Base-by-base conservation (phyloP, 179 eudicot species). In the Spinacia oleracea region DNA sequence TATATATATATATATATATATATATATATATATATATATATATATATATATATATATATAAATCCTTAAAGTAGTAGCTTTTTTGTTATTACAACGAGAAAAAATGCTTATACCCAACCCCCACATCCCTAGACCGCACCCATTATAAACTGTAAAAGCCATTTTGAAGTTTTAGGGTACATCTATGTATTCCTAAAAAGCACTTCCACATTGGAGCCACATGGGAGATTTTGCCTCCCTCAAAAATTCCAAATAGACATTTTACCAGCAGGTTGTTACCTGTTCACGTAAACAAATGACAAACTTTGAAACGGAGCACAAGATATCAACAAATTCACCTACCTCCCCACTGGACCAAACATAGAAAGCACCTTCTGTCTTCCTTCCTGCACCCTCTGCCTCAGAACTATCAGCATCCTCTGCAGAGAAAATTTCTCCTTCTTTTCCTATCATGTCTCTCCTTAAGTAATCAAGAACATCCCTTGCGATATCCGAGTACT, bases 361-460 rank as follows among this genome's bases (percentile, higher is more conserved):
- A 45, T 92, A 92, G 80, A 94, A 94, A 53, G 93, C 96, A 38
- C 98, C 98, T 86, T 94, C 98, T 76, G 90, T 94, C 83, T 94
- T 94, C 72, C 89, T 67, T 23, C 77, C 34, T 35, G 92, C 81
- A 73, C 82, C 89, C 82, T 91, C 92, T 38, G 81, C 72, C 78
- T 94, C 97, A 12, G 96, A 96, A 84, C 98, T 94, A 82, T 94
- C 98, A 31, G 98, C 98, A 87, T 94, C 98, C 83, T 94, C 98
- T 15, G 98, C 98, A 21, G 98, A 94, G 71, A 85, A 92, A 58
- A 94, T 92, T 79, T 92, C 98, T 56, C 98, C 98, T 73, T 79
- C 84, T 6, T 88, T 87, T 78, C 98, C 98, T 66, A 91, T 85
- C 98, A 94, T 92, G 85, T 89, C 98, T 84, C 97, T 88, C 75